These are phyloP conservation scores for Pharus latifolius DNA, from an alignment of 176 grass and related monocot genomes.

Conservation along the genomic window DNA sequence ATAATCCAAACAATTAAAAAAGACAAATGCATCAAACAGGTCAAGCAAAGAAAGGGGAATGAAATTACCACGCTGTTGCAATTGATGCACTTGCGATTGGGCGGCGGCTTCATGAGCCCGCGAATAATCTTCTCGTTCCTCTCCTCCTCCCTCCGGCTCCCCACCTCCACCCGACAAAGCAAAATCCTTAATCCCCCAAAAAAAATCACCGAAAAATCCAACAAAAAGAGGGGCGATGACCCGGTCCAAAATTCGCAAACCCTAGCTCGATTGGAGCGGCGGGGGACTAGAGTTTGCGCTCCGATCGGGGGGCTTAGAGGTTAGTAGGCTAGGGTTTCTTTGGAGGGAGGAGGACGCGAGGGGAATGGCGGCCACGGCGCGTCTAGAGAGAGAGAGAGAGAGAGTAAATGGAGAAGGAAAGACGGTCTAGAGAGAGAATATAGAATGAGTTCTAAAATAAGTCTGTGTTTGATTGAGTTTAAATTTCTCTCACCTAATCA, in stretches of 20 bases:
- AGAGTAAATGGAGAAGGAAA: constrained; percentile 15
- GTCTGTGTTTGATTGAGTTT: too few relatives aligned
- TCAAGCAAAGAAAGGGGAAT: background rate
- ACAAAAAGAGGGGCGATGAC: background rate
- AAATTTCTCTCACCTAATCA: too few relatives aligned
- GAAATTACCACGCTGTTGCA: constrained; percentile 75
- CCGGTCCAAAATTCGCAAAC: constrained; percentile 9
- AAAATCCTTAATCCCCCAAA: constrained; percentile 3
- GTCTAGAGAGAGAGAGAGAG: constrained; percentile 1
- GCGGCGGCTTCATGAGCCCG: constrained; percentile 96
- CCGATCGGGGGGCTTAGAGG: constrained; percentile 21
- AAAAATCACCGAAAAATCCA: background rate
- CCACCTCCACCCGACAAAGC: constrained; percentile 35
- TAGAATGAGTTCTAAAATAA: too few relatives aligned
- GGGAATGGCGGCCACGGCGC: constrained; percentile 39
- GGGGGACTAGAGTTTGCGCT: background rate
- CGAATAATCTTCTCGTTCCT: constrained; percentile 98
- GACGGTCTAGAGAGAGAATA: too few relatives aligned
- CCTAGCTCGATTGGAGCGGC: constrained; percentile 23
- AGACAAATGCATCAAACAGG: background rate
- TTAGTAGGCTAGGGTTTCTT: constrained; percentile 55
- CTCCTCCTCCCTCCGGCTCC: constrained; percentile 83
- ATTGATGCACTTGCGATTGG: constrained; percentile 94
- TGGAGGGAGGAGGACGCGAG: constrained; percentile 17
- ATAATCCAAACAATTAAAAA: constrained; percentile 2